Evolutionary conservation across 2,329 filamentous ascomycete species (phyloP), one percentile per base, ranked within the genome.

Genomic region (Biscogniauxia mediterranea): DNA sequence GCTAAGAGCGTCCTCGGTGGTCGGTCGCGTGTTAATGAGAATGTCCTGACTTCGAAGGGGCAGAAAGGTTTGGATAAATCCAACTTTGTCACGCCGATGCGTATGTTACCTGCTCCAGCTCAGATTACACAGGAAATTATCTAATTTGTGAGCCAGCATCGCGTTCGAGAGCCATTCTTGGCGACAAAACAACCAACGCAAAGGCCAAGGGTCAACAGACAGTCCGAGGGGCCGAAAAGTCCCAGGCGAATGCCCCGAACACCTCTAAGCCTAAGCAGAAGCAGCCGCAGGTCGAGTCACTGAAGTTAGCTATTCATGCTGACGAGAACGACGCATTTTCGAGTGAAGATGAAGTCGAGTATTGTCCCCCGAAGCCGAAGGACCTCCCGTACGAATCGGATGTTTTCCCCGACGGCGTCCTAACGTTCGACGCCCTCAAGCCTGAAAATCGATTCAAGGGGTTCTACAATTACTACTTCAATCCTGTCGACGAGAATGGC

Each of bases 101-200:
- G 93, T 96, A 82, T 64, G 83, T 69, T 59, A 9, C 26, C 26
- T 17, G 13, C 25, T 4, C 7, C 46, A 1, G 15, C 38, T n/a
- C 38, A 3, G 13, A 25, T 25, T 46, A 8, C 25, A 25, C 11
- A 42, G 38, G 38, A 46, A 46, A 19, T 52, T 25, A 52, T 52
- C 62, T 66, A 61, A 66, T 38, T 23, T 28, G 20, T 23, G 42
- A 51, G 55, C 19, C 59, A 89, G 87, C 83, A 59, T 83, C 88
- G 56, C 86, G 87, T 61, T 88, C 81, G 62, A 88, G 94, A 70
- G 93, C 93, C 46, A 91, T 92, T 13, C 80, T 99, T 54, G 94
- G 94, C 38, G 89, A 92, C 82, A 99, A 99, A 78, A 98, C 94
- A 1, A 98, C 95, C 57, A 99, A 99, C 76, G 92, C 91, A 46